Evolutionary conservation across 2,329 filamentous ascomycete genomes (phyloP).

Genomic region (Hymenoscyphus repandus): DNA sequence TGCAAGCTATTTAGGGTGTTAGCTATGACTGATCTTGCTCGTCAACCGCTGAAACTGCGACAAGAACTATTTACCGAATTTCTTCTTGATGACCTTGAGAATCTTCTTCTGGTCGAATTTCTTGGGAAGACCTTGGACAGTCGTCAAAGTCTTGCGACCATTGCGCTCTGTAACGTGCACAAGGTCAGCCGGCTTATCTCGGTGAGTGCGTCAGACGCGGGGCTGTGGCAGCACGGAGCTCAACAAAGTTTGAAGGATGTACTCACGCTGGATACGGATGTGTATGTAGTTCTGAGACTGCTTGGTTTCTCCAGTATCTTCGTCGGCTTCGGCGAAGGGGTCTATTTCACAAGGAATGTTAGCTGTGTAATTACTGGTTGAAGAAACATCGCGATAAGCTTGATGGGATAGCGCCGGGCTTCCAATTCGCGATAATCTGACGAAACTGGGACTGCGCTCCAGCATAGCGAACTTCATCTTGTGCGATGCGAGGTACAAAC

Average conservation of each 20-base stretch:
- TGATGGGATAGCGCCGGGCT: neutral
- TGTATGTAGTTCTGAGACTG: slow-evolving; percentile 98
- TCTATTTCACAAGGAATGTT: slow-evolving; percentile 49
- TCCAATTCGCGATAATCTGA: slow-evolving; percentile 1
- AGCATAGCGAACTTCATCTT: neutral
- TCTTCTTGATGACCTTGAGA: slow-evolving; percentile 99
- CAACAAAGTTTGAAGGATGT: slow-evolving; percentile 1
- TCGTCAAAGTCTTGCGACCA: slow-evolving; percentile 99
- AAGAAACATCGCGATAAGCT: slow-evolving; percentile 11
- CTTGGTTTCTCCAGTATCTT: slow-evolving; percentile 93
- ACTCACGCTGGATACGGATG: slow-evolving; percentile 98
- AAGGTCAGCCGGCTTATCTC: slow-evolving; percentile 37
- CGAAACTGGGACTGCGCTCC: neutral
- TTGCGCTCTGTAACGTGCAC: slow-evolving; percentile 72
- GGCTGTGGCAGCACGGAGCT: slow-evolving; percentile 5
- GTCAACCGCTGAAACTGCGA: neutral
- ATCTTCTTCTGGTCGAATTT: slow-evolving; percentile 99
- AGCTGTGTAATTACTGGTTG: slow-evolving; percentile 6
- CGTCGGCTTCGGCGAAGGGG: slow-evolving; percentile 99
- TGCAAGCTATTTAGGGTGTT: slow-evolving; percentile 66
- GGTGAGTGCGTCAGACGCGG: slow-evolving; percentile 10
- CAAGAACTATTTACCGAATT: slow-evolving; percentile 64
- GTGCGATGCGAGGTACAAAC: slow-evolving; percentile 28
- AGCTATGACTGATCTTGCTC: neutral
- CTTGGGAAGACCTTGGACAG: slow-evolving; percentile 96